Base-by-base conservation (phyloP, 345 rosid species). In the Syzygium aromaticum region DNA sequence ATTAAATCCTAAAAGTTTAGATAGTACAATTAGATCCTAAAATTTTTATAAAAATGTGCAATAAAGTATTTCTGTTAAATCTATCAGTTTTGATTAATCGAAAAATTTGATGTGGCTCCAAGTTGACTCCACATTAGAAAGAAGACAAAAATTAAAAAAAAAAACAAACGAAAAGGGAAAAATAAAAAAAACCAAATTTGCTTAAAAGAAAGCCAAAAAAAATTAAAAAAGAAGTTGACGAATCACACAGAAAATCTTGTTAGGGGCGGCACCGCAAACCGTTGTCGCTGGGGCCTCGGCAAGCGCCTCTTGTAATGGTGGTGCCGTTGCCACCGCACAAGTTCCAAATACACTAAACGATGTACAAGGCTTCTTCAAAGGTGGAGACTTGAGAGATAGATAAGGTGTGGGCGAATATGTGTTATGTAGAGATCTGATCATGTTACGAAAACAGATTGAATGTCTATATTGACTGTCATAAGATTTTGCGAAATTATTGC, bases 1-100 rank as follows among this genome's bases (percentile, higher is more conserved):
- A 63, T 28, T 2, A 28, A 63, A 0, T 7, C 0, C 1, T n/a
- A n/a, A 63, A 28, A 63, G 0, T 14, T 63, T 15, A 63, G 6
- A 28, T 14, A 63, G 3, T 63, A 1, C 38, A 3, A 63, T 63
- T 8, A 63, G 28, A 28, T 43, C 46, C 46, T 43, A 43, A 43
- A 43, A 4, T 43, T 43, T 43, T 43, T 43, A 40, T 40, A 40
- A 40, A 40, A 40, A 40, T 40, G 61, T 56, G 6, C n/a, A 0
- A 57, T 57, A 23, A 57, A 57, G n/a, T 10, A 10, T 63, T 28
- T 17, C 40, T 3, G 4, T 28, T 16, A 7, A 15, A 3, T 8
- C 10, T 17, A 1, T 63, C 77, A 63, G 28, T 28, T 63, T 63
- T 28, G 73, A 63, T 63, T 15, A 7, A 33, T 7, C 40, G 5